Percentiles rank a stretch among this genome's conserved stretches.
Evolutionary conservation across 2,329 filamentous ascomycete genomes (phyloP).

Genomic region (Aspergillus fischeri): DNA sequence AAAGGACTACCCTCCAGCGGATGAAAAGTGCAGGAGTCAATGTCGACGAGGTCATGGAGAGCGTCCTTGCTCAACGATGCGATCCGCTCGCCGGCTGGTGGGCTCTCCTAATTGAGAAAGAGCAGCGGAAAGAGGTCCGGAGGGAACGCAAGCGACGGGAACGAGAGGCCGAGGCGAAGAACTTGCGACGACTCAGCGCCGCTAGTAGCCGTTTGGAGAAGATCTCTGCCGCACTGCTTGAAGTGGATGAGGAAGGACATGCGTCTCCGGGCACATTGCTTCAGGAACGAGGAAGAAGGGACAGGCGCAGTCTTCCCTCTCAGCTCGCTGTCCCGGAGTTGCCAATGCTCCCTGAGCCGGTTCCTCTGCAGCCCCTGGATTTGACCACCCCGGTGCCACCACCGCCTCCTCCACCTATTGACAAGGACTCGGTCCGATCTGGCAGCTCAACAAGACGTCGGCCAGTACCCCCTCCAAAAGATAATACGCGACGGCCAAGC

Average conservation of each 20-base stretch:
- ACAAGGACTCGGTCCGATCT: constrained; percentile 68
- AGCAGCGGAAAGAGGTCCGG: constrained; percentile 77
- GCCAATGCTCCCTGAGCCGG: constrained; percentile 66
- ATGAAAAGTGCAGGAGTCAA: constrained; percentile 94
- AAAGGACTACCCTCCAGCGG: constrained; percentile 85
- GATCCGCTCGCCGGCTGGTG: constrained; percentile 94
- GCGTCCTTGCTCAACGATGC: constrained; percentile 83
- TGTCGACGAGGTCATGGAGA: constrained; percentile 90
- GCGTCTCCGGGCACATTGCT: constrained; percentile 49
- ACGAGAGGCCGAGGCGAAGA: constrained; percentile 74
- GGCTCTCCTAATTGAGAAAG: constrained; percentile 90
- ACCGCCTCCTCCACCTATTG: constrained; percentile 60
- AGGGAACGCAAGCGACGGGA: constrained; percentile 81
- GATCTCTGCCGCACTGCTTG: constrained; percentile 69
- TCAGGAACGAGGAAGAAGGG: constrained; percentile 69
- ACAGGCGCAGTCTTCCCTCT: constrained; percentile 64
- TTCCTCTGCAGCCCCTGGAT: constrained; percentile 31
- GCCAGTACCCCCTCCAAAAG: constrained; percentile 81
- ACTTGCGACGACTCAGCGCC: constrained; percentile 75
- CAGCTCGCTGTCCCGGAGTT: constrained; percentile 69
- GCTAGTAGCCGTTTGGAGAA: constrained; percentile 83
- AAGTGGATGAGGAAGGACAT: constrained; percentile 72
- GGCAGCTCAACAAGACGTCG: constrained; percentile 73
- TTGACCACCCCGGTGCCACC: constrained; percentile 40
- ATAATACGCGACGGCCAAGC: constrained; percentile 73